Conservation (phyloP, 176 grass and related monocot species). For the Hsuehochloa calcarea region DNA sequence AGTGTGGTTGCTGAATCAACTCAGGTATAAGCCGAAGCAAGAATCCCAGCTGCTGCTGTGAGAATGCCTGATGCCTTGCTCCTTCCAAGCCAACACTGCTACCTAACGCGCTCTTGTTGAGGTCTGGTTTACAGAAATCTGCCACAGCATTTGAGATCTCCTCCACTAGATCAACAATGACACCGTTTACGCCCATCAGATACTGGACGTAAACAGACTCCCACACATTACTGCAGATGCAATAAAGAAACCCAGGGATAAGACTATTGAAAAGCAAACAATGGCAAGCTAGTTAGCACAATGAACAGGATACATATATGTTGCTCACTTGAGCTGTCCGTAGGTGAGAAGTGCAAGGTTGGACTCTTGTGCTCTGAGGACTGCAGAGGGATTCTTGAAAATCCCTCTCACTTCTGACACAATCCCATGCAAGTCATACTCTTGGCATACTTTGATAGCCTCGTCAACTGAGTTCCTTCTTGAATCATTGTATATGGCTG, state of each 20-base stretch:
- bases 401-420: conserved; percentile 81
- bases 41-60: conserved; percentile 53
- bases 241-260: conserved; percentile 6
- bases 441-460: conserved; percentile 55
- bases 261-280: neutral
- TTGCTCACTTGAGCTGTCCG: conserved; percentile 82
- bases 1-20: conserved; percentile 39
- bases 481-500: conserved; percentile 45
- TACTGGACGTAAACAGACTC: conserved; percentile 67
- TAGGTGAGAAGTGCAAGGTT: conserved; percentile 79
- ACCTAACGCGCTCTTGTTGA: neutral
- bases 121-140: conserved; percentile 26
- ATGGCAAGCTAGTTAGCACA: neutral
- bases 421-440: conserved; percentile 66
- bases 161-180: conserved; percentile 64
- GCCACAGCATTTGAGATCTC: conserved; percentile 53
- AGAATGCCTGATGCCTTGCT: conserved; percentile 36
- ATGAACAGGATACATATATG: neutral
- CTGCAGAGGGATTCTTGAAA: conserved; percentile 64
- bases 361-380: conserved; percentile 64
- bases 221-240: conserved; percentile 49
- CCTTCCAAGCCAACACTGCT: neutral
- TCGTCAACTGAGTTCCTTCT: conserved; percentile 82
- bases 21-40: conserved; percentile 66
- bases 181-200: conserved; percentile 60